Percentiles rank a stretch among this genome's conserved stretches.
phyloP scores from a whole-genome alignment of 2,329 filamentous ascomycete species.

The Talaromyces piceae region DNA sequence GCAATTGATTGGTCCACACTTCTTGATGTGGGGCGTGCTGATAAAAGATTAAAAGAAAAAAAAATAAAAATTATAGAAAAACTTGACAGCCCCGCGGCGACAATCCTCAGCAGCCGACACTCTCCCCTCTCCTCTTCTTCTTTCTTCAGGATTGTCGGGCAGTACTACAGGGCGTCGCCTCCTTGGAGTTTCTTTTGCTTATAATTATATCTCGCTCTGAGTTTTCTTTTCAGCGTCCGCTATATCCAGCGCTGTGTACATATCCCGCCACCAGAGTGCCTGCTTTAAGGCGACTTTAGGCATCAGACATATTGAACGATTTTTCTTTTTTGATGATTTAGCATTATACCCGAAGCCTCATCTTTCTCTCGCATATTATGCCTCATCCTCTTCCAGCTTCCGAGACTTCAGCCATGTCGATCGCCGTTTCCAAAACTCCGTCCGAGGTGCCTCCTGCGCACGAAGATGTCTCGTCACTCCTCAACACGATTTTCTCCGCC shows the following conservation, averaged over 20 bases:
- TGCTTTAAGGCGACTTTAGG: conserved; percentile 5
- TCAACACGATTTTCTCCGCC: conserved; percentile 62
- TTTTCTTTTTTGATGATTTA: not conserved
- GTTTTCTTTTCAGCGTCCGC: not conserved
- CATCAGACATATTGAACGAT: not conserved
- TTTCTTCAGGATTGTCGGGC: not conserved
- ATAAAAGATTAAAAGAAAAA: conserved; percentile 7
- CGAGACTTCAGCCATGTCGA: conserved; percentile 35
- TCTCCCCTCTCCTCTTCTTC: not conserved
- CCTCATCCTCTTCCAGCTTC: conserved; percentile 40
- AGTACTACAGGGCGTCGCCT: not conserved
- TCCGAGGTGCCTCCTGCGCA: conserved; percentile 49
- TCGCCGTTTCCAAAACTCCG: conserved; percentile 43
- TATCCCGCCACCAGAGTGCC: conserved; percentile 3
- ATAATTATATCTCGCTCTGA: too few species aligned
- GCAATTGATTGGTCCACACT: conserved; percentile 3
- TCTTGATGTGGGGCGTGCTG: conserved; percentile 4
- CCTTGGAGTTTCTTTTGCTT: not conserved
- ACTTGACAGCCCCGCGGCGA: conserved; percentile 8
- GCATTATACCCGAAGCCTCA: conserved; percentile 5
- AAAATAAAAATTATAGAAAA: conserved; percentile 5
- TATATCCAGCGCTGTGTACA: conserved; percentile 3
- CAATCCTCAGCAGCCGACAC: not conserved
- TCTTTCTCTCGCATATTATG: conserved; percentile 27
- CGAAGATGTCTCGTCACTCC: conserved; percentile 57